Evolutionary conservation across 805 yeast genomes (phyloP).

Genomic region (Candida pseudoglaebosa): DNA sequence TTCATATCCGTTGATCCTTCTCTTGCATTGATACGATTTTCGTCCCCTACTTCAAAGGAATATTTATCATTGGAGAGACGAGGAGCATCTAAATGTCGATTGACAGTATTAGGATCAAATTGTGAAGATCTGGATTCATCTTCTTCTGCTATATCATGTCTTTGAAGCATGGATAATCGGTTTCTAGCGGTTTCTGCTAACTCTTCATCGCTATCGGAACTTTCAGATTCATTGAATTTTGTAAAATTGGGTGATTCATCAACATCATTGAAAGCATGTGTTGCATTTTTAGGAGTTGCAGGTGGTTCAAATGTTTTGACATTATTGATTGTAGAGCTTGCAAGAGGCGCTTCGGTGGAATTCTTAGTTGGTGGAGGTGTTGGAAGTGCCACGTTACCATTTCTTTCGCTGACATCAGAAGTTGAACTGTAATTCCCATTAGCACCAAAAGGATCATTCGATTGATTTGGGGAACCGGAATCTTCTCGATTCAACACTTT

Average conservation of each 20-base stretch:
- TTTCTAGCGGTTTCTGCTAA: slow-evolving; percentile 1
- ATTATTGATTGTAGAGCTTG: not conserved
- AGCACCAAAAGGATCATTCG: slow-evolving; percentile 1
- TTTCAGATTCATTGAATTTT: slow-evolving; percentile 2
- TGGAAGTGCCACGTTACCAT: not conserved
- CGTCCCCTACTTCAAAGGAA: slow-evolving; percentile 5
- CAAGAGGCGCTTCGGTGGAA: not conserved
- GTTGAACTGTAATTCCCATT: not conserved
- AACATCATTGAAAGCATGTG: not conserved
- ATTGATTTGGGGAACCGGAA: not conserved
- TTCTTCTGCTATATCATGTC: slow-evolving; percentile 23
- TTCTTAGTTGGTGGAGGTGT: not conserved
- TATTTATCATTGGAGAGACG: slow-evolving; percentile 3
- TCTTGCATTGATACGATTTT: not conserved
- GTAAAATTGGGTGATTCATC: slow-evolving; percentile 4
- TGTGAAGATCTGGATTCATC: not conserved
- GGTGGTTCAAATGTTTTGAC: not conserved
- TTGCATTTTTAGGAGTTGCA: slow-evolving; percentile 1
- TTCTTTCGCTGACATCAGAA: not conserved
- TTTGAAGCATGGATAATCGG: slow-evolving; percentile 29
- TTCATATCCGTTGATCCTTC: slow-evolving; percentile 1
- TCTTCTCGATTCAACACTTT: not conserved
- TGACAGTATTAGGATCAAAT: not conserved
- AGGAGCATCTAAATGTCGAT: not conserved
- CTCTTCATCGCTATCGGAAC: not conserved